Conservation (phyloP, 2,329 filamentous ascomycete species). For the Fusarium mangiferae region DNA sequence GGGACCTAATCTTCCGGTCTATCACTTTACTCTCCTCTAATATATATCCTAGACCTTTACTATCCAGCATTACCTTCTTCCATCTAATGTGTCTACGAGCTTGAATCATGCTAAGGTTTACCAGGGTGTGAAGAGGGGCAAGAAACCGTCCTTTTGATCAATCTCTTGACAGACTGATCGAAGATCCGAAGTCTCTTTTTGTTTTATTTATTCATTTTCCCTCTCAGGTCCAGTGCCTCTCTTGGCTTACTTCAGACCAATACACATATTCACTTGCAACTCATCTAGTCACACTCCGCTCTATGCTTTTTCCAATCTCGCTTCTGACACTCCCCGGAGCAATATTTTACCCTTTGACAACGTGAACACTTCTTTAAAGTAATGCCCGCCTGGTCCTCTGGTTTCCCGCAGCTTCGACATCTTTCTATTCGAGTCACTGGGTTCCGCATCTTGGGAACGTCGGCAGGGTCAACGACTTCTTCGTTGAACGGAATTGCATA, state of each 20-base stretch:
- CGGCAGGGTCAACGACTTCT: conserved; percentile 47
- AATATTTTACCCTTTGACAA: conserved; percentile 61
- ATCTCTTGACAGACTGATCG: no score
- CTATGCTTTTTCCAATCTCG: conserved; percentile 65
- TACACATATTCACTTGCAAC: neutral
- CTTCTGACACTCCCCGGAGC: conserved; percentile 63
- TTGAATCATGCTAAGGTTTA: neutral
- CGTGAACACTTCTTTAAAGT: conserved; percentile 56
- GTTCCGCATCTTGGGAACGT: conserved; percentile 20
- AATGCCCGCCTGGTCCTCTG: conserved; percentile 42
- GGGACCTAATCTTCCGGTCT: neutral
- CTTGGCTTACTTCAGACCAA: neutral
- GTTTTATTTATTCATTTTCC: neutral
- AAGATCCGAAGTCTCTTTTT: neutral
- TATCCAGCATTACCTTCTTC: neutral
- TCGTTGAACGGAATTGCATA: conserved; percentile 60
- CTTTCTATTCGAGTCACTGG: conserved; percentile 29
- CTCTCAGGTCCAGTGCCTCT: neutral
- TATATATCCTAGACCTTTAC: neutral
- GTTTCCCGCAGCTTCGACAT: conserved; percentile 53
- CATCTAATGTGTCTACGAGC: neutral
- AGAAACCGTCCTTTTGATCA: neutral
- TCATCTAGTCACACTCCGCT: conserved; percentile 50
- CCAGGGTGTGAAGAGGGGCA: neutral
- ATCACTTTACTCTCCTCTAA: neutral